Base-by-base conservation (phyloP, 2,329 filamentous ascomycete genomes). In the Diaporthe australafricana region DNA sequence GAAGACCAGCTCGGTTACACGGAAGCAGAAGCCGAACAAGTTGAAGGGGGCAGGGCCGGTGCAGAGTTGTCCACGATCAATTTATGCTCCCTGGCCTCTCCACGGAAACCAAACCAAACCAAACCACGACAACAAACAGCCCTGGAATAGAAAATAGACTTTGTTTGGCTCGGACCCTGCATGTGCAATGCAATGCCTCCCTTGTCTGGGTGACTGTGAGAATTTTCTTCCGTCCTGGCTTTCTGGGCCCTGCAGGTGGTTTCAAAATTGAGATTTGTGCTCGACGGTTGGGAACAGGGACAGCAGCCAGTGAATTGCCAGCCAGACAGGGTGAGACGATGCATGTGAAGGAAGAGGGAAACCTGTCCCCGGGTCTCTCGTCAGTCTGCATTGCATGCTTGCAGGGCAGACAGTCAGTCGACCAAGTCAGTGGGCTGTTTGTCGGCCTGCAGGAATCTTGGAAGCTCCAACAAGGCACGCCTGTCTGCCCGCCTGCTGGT, bases 1-100 rank as follows among this genome's bases (percentile, higher is more conserved):
- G 30, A 65, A 14, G 45, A 38, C 60, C 45, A 50, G 60, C 45
- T 50, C 60, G 60, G 60, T 65, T 38, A 50, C 60, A 65, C 60
- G 45, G 60, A 65, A 65, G 60, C 60, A 38, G 45, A 65, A 65
- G 60, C 42, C 60, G 60, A 17, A 9, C 57, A 17, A 48, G 42
- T 35, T 9, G 32, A 35, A 63, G 22, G 32, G 60, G 40, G 32
- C 42, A 12, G 32, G 16, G 50, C 20, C 22, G 50, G 50, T 9
- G 50, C 55, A 48, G 55, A 56, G 56, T 35, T 16, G 38, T 62
- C 56, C 40, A 30, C 20, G 56, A n/a, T 62, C 56, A 62, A 62
- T 45, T 62, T 62, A 62, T 60, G 56, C 56, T 62, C 56, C 25
- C 40, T 30, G 38, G 16, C 25, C 38, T 42, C 17, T 35, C 20